These are phyloP conservation scores for Passalora sequoiae DNA, from an alignment of 2,329 filamentous ascomycete species.

Conservation along the genomic window DNA sequence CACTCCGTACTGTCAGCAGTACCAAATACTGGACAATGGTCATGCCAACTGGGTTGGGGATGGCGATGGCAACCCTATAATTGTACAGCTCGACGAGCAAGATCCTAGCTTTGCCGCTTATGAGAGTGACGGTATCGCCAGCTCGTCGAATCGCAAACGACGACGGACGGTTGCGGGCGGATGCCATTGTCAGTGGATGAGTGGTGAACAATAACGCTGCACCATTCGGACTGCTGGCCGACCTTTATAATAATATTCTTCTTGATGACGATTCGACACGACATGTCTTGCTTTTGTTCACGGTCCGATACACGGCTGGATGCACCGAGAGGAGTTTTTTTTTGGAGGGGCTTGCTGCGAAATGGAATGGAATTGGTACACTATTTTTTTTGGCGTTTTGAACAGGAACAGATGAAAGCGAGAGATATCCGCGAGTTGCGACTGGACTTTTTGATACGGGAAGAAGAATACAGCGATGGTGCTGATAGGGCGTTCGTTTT, in stretches of 20 bases:
- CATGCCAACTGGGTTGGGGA: conserved; percentile 36
- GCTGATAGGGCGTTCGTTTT: neutral
- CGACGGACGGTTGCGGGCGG: conserved; percentile 21
- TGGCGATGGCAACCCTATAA: conserved; percentile 34
- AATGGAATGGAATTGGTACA: too few species aligned
- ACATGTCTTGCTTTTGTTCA: neutral
- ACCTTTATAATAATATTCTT: neutral
- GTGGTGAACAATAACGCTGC: conserved; percentile 19
- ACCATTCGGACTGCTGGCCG: neutral
- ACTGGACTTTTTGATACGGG: too few species aligned
- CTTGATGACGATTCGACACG: neutral
- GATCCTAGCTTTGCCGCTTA: conserved; percentile 34
- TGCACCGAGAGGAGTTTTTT: neutral
- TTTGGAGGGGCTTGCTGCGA: too few species aligned
- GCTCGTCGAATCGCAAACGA: conserved; percentile 12
- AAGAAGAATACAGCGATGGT: neutral
- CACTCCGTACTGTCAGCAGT: conserved; percentile 60
- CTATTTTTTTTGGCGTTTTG: neutral
- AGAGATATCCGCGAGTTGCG: neutral
- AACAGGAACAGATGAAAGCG: conserved; percentile 1
- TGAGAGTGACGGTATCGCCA: conserved; percentile 17
- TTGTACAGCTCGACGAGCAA: conserved; percentile 38
- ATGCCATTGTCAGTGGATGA: conserved; percentile 38
- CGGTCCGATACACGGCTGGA: neutral
- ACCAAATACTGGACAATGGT: conserved; percentile 54